phyloP scores from a whole-genome alignment of 371 early-diverging fungal genomes.

The Modicella reniformis region DNA sequence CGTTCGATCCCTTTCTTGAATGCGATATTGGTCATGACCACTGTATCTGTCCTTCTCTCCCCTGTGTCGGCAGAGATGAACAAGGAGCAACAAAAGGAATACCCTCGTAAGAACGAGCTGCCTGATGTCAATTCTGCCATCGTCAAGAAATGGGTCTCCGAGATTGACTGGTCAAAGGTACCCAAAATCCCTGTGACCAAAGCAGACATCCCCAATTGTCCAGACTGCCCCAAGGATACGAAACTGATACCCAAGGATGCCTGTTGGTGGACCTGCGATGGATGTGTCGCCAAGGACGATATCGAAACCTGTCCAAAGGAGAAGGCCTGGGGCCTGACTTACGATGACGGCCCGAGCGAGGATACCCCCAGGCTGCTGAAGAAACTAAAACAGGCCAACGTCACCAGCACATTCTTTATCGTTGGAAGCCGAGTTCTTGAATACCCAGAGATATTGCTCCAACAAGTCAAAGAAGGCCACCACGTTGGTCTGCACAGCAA shows the following conservation, averaged over 20 bases:
- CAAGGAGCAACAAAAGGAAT: constrained; percentile 33
- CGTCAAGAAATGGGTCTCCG: constrained; percentile 42
- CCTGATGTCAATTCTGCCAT: constrained; percentile 40
- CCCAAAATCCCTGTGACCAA: constrained; percentile 45
- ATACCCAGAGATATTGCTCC: constrained; percentile 59
- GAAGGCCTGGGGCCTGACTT: constrained; percentile 56
- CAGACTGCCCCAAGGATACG: constrained; percentile 39
- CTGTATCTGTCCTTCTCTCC: constrained; percentile 18
- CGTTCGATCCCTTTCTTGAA: constrained; percentile 30
- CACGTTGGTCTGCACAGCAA: constrained; percentile 70
- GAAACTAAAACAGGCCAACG: constrained; percentile 65
- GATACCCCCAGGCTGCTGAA: constrained; percentile 58
- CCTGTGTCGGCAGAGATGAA: constrained; percentile 35
- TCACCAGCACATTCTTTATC: constrained; percentile 67
- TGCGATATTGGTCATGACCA: constrained; percentile 41
- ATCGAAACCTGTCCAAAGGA: constrained; percentile 43
- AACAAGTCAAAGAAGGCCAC: constrained; percentile 49
- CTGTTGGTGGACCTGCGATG: constrained; percentile 50
- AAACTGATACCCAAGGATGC: constrained; percentile 35
- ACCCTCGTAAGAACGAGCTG: constrained; percentile 26
- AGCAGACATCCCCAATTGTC: constrained; percentile 29
- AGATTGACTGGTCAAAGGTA: constrained; percentile 49
- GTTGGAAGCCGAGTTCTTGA: constrained; percentile 65
- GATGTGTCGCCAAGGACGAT: constrained; percentile 51
- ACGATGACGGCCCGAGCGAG: constrained; percentile 71